phyloP scores from a whole-genome alignment of 495 filamentous ascomycete species.

The Usnea hakonensis region DNA sequence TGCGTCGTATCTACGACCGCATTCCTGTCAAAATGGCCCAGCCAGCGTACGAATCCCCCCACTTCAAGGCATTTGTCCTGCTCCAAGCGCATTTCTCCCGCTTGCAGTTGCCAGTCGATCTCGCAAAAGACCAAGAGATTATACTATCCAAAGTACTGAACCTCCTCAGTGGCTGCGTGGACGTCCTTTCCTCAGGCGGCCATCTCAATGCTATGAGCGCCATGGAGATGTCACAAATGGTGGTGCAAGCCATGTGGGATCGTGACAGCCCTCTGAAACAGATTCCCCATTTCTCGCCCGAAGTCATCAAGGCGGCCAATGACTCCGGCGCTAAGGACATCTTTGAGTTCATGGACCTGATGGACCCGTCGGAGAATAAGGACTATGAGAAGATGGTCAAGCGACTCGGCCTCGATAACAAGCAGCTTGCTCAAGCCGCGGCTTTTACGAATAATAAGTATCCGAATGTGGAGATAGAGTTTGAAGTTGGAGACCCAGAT shows the following conservation, averaged over 20 bases:
- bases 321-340: constrained; percentile 81
- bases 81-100: constrained; percentile 96
- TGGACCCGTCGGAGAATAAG: constrained; percentile 86
- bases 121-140: constrained; percentile 93
- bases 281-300: constrained; percentile 86
- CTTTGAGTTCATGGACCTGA: constrained; percentile 96
- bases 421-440: constrained; percentile 80
- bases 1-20: constrained; percentile 88
- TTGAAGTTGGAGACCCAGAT: constrained; percentile 75
- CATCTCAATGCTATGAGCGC: constrained; percentile 95
- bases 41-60: constrained; percentile 79
- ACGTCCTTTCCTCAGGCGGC: constrained; percentile 92
- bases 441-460: constrained; percentile 96
- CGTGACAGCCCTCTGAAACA: constrained; percentile 94
- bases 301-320: constrained; percentile 75
- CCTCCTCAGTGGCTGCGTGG: constrained; percentile 83
- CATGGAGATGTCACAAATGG: constrained; percentile 99
- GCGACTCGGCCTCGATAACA: constrained; percentile 67
- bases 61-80: constrained; percentile 96
- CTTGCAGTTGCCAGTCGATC: constrained; percentile 89
- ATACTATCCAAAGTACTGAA: constrained; percentile 80
- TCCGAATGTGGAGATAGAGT: constrained; percentile 83
- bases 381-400: constrained; percentile 68
- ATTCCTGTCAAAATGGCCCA: constrained; percentile 91
- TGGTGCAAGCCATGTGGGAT: constrained; percentile 98